These are phyloP conservation scores for Fusarium heterosporum DNA, from an alignment of 2,329 filamentous ascomycete genomes.

Conservation along the genomic window DNA sequence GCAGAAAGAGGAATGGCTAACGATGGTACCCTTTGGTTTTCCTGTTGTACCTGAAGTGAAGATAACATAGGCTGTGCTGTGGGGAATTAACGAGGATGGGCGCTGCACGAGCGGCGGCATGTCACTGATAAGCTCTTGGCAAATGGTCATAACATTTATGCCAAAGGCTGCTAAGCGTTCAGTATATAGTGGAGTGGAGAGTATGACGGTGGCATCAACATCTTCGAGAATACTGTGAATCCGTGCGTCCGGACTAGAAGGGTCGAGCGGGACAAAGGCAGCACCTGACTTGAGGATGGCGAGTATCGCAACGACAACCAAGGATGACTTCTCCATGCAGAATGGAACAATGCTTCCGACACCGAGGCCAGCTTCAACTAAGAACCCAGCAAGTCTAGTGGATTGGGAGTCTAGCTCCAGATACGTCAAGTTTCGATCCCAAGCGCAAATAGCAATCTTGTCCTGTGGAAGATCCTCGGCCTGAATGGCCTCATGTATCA, in stretches of 20 bases:
- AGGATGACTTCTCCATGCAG: slow-evolving; percentile 30
- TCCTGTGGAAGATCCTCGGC: not conserved
- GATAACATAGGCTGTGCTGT: slow-evolving; percentile 16
- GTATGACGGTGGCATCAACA: not conserved
- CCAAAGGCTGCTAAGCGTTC: slow-evolving; percentile 24
- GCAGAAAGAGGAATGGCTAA: slow-evolving; percentile 24
- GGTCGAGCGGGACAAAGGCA: slow-evolving; percentile 21
- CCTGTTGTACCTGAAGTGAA: slow-evolving; percentile 33
- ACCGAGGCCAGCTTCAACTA: slow-evolving; percentile 3
- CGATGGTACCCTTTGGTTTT: slow-evolving; percentile 25
- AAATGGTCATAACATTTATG: not conserved
- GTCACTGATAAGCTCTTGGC: not conserved
- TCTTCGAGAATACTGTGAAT: slow-evolving; percentile 11
- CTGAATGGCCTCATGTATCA: slow-evolving; percentile 21
- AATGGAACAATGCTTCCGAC: slow-evolving; percentile 11
- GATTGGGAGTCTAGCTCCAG: slow-evolving; percentile 48
- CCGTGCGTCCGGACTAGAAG: slow-evolving; percentile 13
- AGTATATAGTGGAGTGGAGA: not conserved
- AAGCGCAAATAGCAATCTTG: slow-evolving; percentile 50
- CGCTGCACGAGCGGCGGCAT: not conserved
- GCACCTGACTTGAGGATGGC: slow-evolving; percentile 20
- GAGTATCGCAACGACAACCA: slow-evolving; percentile 8
- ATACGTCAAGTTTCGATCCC: slow-evolving; percentile 58
- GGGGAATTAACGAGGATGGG: not conserved
- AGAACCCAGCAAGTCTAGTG: not conserved